These are phyloP conservation scores for Raffaelea arxii DNA, from an alignment of 2,329 filamentous ascomycete species.

Conservation along the genomic window DNA sequence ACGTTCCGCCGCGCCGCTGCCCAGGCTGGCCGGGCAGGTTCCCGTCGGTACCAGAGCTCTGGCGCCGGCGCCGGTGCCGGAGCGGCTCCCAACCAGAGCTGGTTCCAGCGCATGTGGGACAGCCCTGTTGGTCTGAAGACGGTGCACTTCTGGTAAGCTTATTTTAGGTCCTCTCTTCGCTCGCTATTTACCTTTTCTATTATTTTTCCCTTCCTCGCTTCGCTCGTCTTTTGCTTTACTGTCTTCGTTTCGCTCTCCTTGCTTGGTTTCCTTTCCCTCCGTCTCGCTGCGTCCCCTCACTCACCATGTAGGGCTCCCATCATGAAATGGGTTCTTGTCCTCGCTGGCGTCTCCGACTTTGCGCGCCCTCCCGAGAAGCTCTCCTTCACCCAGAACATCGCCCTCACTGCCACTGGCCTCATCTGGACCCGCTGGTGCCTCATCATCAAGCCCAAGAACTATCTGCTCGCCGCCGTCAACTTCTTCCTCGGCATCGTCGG, in stretches of 20 bases:
- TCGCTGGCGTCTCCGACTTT: slow-evolving; percentile 88
- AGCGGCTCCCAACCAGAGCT: slow-evolving; percentile 35
- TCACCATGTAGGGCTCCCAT: slow-evolving; percentile 63
- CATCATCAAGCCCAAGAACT: slow-evolving; percentile 89
- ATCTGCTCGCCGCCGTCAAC: slow-evolving; percentile 93
- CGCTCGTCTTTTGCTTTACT: neutral
- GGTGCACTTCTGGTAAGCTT: slow-evolving; percentile 86
- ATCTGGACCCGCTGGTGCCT: slow-evolving; percentile 99
- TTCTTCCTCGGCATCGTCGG: slow-evolving; percentile 93
- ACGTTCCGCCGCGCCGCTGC: slow-evolving; percentile 38
- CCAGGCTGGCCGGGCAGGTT: slow-evolving; percentile 27
- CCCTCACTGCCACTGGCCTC: slow-evolving; percentile 78
- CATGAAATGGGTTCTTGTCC: slow-evolving; percentile 93
- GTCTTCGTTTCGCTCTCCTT: neutral
- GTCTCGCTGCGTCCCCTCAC: neutral
- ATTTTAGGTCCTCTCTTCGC: neutral
- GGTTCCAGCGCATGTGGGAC: slow-evolving; percentile 74
- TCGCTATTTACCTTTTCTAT: neutral
- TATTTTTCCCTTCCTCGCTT: neutral
- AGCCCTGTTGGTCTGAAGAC: slow-evolving; percentile 79
- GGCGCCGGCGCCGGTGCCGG: slow-evolving; percentile 21
- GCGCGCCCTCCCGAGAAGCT: slow-evolving; percentile 85
- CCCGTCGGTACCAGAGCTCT: slow-evolving; percentile 53
- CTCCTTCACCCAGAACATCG: slow-evolving; percentile 83
- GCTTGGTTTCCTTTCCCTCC: neutral